Percentiles rank a stretch among this genome's conserved stretches.
Conservation (phyloP, 371 early-diverging fungal genomes). For the Rhizomucor miehei region DNA sequence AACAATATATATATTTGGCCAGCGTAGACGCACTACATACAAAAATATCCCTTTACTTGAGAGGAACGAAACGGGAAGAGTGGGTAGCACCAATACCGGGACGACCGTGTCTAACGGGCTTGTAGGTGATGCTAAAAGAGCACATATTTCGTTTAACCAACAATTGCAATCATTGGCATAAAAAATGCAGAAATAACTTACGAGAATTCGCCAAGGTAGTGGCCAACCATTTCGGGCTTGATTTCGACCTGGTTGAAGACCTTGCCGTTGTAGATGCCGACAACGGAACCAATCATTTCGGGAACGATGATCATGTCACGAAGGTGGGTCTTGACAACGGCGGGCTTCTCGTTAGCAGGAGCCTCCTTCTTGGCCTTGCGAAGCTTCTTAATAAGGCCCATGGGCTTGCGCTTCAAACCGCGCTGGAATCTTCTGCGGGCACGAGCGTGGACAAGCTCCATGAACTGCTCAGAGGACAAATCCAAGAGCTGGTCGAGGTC, state of each 20-base stretch:
- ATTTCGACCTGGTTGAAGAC: conserved; percentile 99
- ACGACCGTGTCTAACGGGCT: conserved; percentile 99
- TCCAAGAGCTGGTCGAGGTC: conserved; percentile 88
- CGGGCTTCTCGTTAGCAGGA: conserved; percentile 90
- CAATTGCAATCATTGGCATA: not conserved
- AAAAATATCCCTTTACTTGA: conserved; percentile 53
- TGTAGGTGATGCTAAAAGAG: conserved; percentile 89
- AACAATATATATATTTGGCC: no score
- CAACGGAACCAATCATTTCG: conserved; percentile 98
- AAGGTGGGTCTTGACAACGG: conserved; percentile 98
- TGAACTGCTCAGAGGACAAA: conserved; percentile 89
- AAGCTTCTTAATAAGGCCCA: conserved; percentile 95
- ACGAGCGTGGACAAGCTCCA: conserved; percentile 93
- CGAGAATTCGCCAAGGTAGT: conserved; percentile 95
- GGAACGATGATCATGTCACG: conserved; percentile 99
- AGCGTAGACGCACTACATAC: not conserved
- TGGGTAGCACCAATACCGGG: conserved; percentile 99
- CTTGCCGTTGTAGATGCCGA: conserved; percentile 99
- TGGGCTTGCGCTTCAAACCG: conserved; percentile 96
- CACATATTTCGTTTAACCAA: no score
- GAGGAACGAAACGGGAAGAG: conserved; percentile 89
- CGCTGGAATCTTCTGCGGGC: conserved; percentile 96
- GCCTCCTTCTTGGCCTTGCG: conserved; percentile 94
- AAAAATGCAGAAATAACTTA: conserved; percentile 5
- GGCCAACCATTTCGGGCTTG: conserved; percentile 99